Conservation (phyloP, 169 alveolate species). For the Eimeria acervulina region DNA sequence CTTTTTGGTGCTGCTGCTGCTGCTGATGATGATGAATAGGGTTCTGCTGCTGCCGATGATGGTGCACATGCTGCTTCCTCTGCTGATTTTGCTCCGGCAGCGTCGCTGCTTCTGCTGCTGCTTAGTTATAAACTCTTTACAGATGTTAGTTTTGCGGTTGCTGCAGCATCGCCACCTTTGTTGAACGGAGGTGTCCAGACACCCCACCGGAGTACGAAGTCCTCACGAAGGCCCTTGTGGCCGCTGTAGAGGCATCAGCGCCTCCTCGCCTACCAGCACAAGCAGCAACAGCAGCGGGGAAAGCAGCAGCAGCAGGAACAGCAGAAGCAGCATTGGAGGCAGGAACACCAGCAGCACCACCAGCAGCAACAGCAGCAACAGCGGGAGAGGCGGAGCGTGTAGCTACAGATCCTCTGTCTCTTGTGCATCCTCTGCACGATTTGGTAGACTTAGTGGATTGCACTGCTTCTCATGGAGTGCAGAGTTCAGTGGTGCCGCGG, state of each 20-base stretch:
- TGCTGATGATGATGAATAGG: too few species aligned
- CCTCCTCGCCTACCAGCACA: background rate
- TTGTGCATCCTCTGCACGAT: constrained; percentile 44
- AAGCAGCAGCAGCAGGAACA: too few species aligned
- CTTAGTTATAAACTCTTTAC: background rate
- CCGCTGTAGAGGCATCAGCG: background rate
- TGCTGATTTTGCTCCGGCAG: too few species aligned
- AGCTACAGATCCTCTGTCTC: constrained; percentile 40
- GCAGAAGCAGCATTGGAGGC: background rate
- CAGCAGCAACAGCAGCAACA: too few species aligned
- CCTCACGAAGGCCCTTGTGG: constrained; percentile 21
- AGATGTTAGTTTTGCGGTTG: background rate
- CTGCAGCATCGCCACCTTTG: constrained; percentile 54
- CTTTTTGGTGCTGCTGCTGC: too few species aligned
- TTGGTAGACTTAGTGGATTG: constrained; percentile 43
- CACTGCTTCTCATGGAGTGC: constrained; percentile 18
- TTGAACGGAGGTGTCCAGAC: constrained; percentile 6
- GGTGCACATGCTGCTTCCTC: too few species aligned
- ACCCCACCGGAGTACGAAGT: constrained; percentile 18
- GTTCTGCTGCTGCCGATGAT: too few species aligned
- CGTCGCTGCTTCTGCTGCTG: constrained; percentile 20
- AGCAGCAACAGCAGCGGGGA: too few species aligned
- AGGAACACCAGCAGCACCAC: background rate
- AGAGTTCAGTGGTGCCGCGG: constrained; percentile 21
- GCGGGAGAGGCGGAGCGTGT: background rate